These are phyloP conservation scores for Tilletiopsis washingtonensis DNA, from an alignment of 1,284 basidiomycete species.

Conservation along the genomic window DNA sequence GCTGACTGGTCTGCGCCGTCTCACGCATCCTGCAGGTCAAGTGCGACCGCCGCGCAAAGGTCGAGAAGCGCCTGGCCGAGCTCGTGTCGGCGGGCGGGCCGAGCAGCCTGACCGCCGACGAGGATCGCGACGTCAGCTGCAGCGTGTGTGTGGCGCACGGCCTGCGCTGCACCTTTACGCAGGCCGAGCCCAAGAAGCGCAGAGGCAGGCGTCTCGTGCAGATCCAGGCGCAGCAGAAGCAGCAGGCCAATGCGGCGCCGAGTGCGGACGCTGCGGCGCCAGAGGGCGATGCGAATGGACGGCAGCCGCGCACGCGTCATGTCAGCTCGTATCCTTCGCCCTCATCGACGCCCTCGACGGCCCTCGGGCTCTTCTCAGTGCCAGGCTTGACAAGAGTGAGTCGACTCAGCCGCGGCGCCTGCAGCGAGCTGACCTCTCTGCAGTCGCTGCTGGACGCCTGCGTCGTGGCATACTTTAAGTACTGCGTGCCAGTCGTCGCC, in stretches of 20 bases:
- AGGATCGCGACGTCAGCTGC: background rate
- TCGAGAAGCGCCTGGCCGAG: background rate
- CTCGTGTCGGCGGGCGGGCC: background rate
- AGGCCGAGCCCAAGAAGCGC: background rate
- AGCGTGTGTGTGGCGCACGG: constrained; percentile 2
- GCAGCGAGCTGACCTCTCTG: background rate
- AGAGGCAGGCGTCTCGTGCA: constrained; percentile 1
- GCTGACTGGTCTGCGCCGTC: background rate
- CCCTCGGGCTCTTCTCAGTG: too few relatives aligned
- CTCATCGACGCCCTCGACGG: too few relatives aligned
- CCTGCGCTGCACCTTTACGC: constrained; percentile 1
- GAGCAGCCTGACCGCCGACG: background rate
- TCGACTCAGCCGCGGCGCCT: background rate
- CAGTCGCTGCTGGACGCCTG: constrained; percentile 1
- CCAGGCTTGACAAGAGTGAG: too few relatives aligned
- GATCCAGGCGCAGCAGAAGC: background rate
- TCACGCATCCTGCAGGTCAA: background rate
- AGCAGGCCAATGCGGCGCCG: background rate
- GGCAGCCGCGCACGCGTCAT: background rate
- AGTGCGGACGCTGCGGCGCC: background rate
- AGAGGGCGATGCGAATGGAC: background rate
- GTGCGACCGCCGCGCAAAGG: constrained; percentile 4
- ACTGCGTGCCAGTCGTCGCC: background rate
- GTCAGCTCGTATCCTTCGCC: background rate
- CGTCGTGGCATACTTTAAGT: background rate